Base-by-base conservation (phyloP, 2,329 filamentous ascomycete genomes). In the Nothophaeocryptopus gaeumannii region DNA sequence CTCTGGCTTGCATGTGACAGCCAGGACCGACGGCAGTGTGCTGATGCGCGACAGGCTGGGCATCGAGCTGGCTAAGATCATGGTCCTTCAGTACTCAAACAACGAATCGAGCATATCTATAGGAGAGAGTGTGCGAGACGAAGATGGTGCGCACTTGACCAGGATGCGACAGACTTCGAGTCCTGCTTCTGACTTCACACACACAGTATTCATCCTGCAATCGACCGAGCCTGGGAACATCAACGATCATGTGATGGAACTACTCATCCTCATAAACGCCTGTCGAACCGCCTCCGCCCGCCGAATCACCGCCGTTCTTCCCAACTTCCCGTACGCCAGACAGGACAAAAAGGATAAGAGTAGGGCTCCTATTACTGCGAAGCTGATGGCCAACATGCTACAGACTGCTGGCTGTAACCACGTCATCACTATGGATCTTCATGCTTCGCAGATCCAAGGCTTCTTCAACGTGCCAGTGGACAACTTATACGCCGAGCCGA, bases 331-430 rank as follows among this genome's bases (percentile, higher is more conserved):
- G 26, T 97, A 97, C 67, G 91, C 92, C 11, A 84, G 92, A 42
- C 92, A 97, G 74, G 93, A 97, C 72, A 97, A 97, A 78, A 97
- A 97, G 74, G 91, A 96, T 75, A 88, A 89, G 77, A 93, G 87
- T 47, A 84, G 92, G 58, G 92, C 93, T n/a, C 92, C 93, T 35
- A 99, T 97, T 70, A 95, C 88, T 36, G 92, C 92, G 15, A 95
- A 93, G 71, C 79, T 97, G 47, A 95, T 96, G 74, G 92, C 92
- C 50, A 96, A 97, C 73, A 96, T 97, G 91, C 79, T 97, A 48
- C 89, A 95, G 70, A 95, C 90, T 2, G 91, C 91, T 37, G 92
- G 92, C 49, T 95, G 89, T 72, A 90, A 90, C 69, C 88, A 91
- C 68, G 86, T 96, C 63, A 95, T 96, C 61, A 96, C 91, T 13